Conservation (phyloP, 108 stramenopile species). For the Epipyxis sp. region DNA sequence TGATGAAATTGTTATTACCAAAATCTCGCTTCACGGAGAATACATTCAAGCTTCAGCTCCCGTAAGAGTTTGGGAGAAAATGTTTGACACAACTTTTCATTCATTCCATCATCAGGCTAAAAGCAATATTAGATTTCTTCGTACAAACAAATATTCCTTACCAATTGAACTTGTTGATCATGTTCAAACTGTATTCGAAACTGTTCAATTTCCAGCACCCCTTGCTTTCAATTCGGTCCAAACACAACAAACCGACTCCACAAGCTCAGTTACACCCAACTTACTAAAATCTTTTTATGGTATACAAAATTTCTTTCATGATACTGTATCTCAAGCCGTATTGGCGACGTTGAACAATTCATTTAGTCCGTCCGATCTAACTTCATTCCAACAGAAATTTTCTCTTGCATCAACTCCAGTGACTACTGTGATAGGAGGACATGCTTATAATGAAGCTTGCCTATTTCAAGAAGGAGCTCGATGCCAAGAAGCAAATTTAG, state of each 20-base stretch:
- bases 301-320: not conserved
- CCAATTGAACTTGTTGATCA: not conserved
- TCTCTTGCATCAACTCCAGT: not conserved
- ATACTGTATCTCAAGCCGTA: not conserved
- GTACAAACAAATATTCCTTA: not conserved
- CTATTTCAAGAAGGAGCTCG: not conserved
- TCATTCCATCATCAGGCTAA: not conserved
- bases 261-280: not conserved
- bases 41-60: not conserved
- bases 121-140: too few relatives aligned
- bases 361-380: slow-evolving; percentile 12
- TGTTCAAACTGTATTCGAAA: not conserved
- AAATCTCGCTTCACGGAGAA: not conserved
- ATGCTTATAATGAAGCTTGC: not conserved
- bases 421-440: not conserved
- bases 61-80: not conserved
- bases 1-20: not conserved
- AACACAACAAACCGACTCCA: not conserved
- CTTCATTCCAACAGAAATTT: not conserved
- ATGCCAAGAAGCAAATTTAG: slow-evolving; percentile 24
- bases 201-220: not conserved
- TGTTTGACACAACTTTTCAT: slow-evolving; percentile 1
- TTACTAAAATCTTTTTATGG: not conserved
- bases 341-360: not conserved
- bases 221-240: not conserved